Evolutionary conservation across 768 basidiomycete genomes (phyloP).

Genomic region (Pleurotus platypus): DNA sequence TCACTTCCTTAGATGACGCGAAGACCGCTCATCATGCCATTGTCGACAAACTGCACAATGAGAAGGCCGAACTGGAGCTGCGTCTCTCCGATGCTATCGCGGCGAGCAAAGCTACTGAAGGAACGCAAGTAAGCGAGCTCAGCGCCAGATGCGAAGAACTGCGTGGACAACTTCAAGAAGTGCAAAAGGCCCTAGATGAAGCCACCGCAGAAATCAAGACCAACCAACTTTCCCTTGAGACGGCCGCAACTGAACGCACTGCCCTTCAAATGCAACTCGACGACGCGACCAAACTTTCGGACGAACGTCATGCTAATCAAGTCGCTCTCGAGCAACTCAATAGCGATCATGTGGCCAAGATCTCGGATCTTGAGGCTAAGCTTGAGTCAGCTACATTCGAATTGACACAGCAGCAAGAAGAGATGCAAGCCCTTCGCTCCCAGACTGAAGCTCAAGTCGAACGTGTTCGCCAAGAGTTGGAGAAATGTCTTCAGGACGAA

Average conservation of each 20-base stretch:
- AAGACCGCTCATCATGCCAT: constrained; percentile 20
- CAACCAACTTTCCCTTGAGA: neutral
- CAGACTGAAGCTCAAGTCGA: neutral
- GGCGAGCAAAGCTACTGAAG: constrained; percentile 18
- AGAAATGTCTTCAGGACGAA: constrained; percentile 25
- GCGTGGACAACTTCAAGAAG: neutral
- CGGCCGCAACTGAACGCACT: neutral
- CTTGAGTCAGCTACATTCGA: neutral
- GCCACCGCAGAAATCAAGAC: neutral
- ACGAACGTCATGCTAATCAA: neutral
- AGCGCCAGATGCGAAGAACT: constrained; percentile 25
- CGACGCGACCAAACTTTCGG: neutral
- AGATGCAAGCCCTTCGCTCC: neutral
- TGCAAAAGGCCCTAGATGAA: neutral
- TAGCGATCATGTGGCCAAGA: neutral
- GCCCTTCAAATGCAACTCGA: neutral
- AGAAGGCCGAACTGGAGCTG: constrained; percentile 23
- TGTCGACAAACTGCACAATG: constrained; percentile 22
- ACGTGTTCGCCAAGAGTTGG: neutral
- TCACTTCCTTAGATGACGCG: constrained; percentile 12
- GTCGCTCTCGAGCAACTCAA: neutral
- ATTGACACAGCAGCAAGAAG: neutral
- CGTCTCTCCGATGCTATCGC: constrained; percentile 24
- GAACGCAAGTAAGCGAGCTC: constrained; percentile 23
- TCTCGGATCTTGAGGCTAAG: neutral